phyloP scores from a whole-genome alignment of 2,329 filamentous ascomycete genomes.

The Remersonia thermophila region DNA sequence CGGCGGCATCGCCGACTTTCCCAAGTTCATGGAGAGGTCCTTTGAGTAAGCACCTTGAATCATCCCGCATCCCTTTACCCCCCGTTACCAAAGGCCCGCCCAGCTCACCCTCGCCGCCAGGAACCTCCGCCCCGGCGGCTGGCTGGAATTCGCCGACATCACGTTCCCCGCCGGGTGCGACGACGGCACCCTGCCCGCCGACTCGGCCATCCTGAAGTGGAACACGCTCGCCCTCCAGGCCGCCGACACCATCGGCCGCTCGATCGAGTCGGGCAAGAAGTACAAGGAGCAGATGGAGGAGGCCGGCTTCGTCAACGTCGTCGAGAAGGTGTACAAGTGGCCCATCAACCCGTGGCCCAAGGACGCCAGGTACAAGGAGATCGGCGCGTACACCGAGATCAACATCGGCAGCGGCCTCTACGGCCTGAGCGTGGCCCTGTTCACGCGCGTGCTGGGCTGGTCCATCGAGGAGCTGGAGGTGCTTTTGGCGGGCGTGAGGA shows the following conservation, averaged over 20 bases:
- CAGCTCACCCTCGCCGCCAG: not conserved
- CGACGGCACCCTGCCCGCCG: slow-evolving; percentile 7
- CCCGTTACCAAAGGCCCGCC: too few species aligned
- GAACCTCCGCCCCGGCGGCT: slow-evolving; percentile 13
- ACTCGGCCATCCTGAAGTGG: slow-evolving; percentile 7
- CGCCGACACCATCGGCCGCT: not conserved
- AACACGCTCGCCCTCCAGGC: slow-evolving; percentile 5
- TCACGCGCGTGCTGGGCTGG: slow-evolving; percentile 19
- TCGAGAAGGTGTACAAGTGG: slow-evolving; percentile 7
- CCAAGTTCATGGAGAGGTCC: slow-evolving; percentile 4
- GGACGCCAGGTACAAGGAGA: slow-evolving; percentile 8
- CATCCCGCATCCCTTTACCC: not conserved
- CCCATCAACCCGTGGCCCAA: slow-evolving; percentile 11
- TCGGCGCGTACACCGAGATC: slow-evolving; percentile 19
- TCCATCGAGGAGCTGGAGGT: slow-evolving; percentile 15
- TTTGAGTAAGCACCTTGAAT: slow-evolving; percentile 3
- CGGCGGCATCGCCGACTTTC: slow-evolving; percentile 10
- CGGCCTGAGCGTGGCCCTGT: slow-evolving; percentile 18
- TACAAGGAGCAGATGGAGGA: slow-evolving; percentile 8
- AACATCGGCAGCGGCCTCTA: slow-evolving; percentile 20
- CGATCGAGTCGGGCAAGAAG: slow-evolving; percentile 3
- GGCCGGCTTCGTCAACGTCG: slow-evolving; percentile 10
- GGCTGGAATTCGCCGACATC: slow-evolving; percentile 14
- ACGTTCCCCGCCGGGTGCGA: slow-evolving; percentile 3
- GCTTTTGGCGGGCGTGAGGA: slow-evolving; percentile 9